phyloP scores from a whole-genome alignment of 2,329 filamentous ascomycete genomes.

The Fusarium xylarioides region DNA sequence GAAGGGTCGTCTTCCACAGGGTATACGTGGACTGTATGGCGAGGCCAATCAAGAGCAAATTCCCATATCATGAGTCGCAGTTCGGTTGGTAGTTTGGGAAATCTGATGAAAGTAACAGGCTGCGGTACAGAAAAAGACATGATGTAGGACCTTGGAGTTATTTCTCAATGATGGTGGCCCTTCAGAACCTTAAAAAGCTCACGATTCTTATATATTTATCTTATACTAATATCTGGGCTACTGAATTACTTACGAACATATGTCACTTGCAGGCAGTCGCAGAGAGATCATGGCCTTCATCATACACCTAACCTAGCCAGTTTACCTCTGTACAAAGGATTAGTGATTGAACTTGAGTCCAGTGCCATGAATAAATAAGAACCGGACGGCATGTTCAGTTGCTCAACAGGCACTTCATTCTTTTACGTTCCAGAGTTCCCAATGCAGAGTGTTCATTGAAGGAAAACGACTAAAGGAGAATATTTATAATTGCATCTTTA shows the following conservation, averaged over 20 bases:
- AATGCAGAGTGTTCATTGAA: background rate
- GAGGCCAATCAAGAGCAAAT: background rate
- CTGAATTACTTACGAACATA: background rate
- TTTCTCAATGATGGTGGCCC: background rate
- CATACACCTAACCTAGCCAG: background rate
- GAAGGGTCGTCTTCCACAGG: background rate
- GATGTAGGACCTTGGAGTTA: background rate
- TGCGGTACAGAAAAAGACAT: background rate
- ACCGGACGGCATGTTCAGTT: background rate
- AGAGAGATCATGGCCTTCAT: background rate
- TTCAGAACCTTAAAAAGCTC: background rate
- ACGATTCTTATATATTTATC: background rate
- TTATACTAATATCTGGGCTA: background rate
- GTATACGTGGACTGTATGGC: background rate
- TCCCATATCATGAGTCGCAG: background rate
- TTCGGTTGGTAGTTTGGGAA: background rate
- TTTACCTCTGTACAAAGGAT: background rate
- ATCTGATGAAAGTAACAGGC: background rate
- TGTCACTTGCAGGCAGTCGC: background rate
- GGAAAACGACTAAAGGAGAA: background rate
- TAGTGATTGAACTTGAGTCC: background rate
- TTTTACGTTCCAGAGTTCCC: background rate
- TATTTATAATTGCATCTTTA: background rate
- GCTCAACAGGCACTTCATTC: background rate
- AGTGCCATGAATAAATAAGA: rapidly evolving